Evolutionary conservation across 139 green algal species (phyloP).

Genomic region (Diplosphaera chodatii): DNA sequence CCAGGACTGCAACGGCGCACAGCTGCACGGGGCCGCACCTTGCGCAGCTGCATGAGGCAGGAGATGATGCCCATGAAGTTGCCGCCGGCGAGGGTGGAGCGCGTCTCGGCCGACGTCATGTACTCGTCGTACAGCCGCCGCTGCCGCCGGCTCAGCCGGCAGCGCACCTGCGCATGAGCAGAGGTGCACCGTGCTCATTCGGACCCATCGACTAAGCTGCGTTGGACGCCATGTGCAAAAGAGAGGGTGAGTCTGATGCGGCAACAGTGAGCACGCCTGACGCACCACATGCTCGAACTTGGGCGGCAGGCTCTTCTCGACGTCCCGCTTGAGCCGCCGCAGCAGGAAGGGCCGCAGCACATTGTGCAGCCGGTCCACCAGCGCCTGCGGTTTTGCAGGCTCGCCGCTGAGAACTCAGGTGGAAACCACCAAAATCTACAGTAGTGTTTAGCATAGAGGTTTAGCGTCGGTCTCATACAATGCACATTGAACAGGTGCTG

Average conservation of each 20-base stretch:
- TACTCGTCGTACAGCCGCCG: constrained; percentile 96
- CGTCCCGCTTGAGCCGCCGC: constrained; percentile 77
- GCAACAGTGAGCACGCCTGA: no score
- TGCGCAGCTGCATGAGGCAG: constrained; percentile 98
- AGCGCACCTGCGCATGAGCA: constrained; percentile 4
- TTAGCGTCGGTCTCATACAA: no score
- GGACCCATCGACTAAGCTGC: no score
- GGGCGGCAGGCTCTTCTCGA: constrained; percentile 90
- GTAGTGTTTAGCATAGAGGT: no score
- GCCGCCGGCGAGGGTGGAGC: constrained; percentile 57
- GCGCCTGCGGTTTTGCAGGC: constrained; percentile 32
- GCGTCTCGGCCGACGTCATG: constrained; percentile 71
- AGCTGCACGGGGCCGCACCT: no score
- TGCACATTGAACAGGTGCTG: no score
- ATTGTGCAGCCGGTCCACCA: constrained; percentile 90
- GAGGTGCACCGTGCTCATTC: no score
- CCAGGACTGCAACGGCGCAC: no score
- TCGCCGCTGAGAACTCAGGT: no score
- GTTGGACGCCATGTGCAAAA: no score
- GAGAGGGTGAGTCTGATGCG: no score
- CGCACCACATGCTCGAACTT: constrained; percentile 94
- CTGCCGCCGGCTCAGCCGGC: constrained; percentile 61
- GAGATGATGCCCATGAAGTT: constrained; percentile 95
- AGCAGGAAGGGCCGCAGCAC: constrained; percentile 97
- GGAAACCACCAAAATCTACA: no score